Base-by-base conservation (phyloP, 2,329 filamentous ascomycete species). In the Alternaria atra region DNA sequence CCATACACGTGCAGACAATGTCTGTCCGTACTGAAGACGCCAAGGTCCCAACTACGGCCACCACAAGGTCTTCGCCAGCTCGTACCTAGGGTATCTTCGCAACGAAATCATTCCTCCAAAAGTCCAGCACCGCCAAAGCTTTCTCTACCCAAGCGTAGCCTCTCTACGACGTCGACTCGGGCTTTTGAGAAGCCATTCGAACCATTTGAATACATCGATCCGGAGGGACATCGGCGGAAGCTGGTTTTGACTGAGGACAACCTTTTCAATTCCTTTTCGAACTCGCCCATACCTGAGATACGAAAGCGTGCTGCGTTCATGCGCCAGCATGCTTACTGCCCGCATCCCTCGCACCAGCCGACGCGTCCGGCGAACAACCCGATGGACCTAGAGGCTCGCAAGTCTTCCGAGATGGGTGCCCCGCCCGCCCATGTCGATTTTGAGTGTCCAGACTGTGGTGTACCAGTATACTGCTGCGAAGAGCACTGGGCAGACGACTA, bases 401-500 rank as follows among this genome's bases (percentile, higher is more conserved):
- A 90, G 73, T 79, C 81, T 17, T 75, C 80, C 17, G 85, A 83
- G 10, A 88, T 86, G 25, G 73, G 80, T 39, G 80, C 88, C 63
- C 85, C 92, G 9, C 91, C 94, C 0, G 89, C 90, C 15, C 93
- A 97, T 79, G 93, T 97, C 53, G 85, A 91, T 69, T 97, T 97
- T 74, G 95, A 98, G 79, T 99, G 95, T 73, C 94, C 95, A 0
- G 94, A 99, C 78, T 99, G 95, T 72, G 95, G 95, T 13, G 87
- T 98, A 42, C 94, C 96, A 0, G 89, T 97, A 6, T 97, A 95
- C 77, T 99, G 95, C 82, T 94, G 89, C 70, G 91, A 97, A 79
- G 90, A 93, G 69, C 95, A 99, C 78, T 98, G 94, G 91, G 93
- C 91, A 76, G 93, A 96, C 70, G 93, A 98, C 78, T 99, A 97